phyloP scores from a whole-genome alignment of 2,329 filamentous ascomycete species.

The Scedosporium boydii region DNA sequence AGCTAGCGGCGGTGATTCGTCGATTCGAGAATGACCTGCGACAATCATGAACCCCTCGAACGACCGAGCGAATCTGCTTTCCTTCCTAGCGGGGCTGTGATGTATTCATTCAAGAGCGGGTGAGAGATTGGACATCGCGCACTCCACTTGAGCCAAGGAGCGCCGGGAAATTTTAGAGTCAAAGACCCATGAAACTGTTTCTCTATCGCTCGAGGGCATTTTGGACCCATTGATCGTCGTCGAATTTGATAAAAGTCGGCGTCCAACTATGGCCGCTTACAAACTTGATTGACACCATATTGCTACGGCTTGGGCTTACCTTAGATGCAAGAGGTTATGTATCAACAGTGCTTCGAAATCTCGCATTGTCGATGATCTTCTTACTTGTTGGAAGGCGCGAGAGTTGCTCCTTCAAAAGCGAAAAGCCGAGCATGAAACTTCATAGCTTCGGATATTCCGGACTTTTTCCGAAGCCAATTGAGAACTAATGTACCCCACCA shows the following conservation, averaged over 20 bases:
- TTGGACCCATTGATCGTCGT: neutral
- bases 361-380: too few species aligned
- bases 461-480: neutral
- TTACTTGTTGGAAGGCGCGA: too few species aligned
- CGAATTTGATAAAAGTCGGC: too few species aligned
- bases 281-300: too few species aligned
- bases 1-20: slow-evolving; percentile 1
- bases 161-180: neutral
- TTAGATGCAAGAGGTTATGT: neutral
- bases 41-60: neutral
- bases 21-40: neutral
- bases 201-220: neutral
- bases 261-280: too few species aligned
- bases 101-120: too few species aligned
- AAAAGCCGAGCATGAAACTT: too few species aligned
- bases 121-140: too few species aligned
- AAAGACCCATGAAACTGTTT: neutral
- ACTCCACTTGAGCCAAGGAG: neutral
- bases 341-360: neutral
- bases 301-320: too few species aligned
- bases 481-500: neutral
- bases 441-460: neutral
- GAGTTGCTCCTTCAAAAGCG: too few species aligned
- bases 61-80: neutral
- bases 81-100: neutral